These are phyloP conservation scores for Saccharomycopsis hybrid DNA, from an alignment of 1,139 yeast species.

Conservation along the genomic window DNA sequence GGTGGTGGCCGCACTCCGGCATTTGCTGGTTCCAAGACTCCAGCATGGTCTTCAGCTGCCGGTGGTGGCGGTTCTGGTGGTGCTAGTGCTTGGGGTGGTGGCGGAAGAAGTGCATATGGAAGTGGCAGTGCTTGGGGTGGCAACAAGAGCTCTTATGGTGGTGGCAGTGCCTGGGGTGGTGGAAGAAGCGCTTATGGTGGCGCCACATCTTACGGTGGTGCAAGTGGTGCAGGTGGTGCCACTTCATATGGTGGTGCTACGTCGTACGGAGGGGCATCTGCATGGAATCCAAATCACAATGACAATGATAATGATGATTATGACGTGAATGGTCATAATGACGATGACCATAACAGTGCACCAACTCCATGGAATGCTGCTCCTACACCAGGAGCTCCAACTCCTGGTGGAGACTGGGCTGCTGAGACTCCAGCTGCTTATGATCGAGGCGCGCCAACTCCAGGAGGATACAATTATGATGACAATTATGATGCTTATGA, in stretches of 20 bases:
- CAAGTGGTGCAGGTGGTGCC: conserved; percentile 29
- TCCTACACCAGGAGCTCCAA: conserved; percentile 35
- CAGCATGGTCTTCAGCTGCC: conserved; percentile 41
- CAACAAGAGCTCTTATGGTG: conserved; percentile 31
- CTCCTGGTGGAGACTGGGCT: conserved; percentile 32
- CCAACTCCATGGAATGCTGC: conserved; percentile 28
- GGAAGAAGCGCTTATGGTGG: conserved; percentile 25
- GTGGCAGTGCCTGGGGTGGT: conserved; percentile 34
- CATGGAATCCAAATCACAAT: conserved; percentile 28
- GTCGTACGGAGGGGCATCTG: conserved; percentile 30
- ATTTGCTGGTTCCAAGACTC: conserved; percentile 40
- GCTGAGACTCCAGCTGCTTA: conserved; percentile 19
- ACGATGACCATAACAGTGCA: conserved; percentile 11
- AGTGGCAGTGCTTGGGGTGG: conserved; percentile 28
- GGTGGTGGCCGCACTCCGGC: conserved; percentile 32
- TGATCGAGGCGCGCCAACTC: conserved; percentile 17
- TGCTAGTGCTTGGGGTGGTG: conserved; percentile 41
- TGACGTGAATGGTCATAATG: conserved; percentile 10
- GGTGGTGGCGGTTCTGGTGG: conserved; percentile 44
- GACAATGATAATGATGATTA: conserved; percentile 21
- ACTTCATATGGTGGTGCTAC: conserved; percentile 31
- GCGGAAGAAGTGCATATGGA: conserved; percentile 25
- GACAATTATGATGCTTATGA: neutral
- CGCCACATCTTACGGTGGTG: conserved; percentile 27
- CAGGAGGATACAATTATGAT: conserved; percentile 14